phyloP scores from a whole-genome alignment of 805 yeast species.

The Pichia membranifaciens region DNA sequence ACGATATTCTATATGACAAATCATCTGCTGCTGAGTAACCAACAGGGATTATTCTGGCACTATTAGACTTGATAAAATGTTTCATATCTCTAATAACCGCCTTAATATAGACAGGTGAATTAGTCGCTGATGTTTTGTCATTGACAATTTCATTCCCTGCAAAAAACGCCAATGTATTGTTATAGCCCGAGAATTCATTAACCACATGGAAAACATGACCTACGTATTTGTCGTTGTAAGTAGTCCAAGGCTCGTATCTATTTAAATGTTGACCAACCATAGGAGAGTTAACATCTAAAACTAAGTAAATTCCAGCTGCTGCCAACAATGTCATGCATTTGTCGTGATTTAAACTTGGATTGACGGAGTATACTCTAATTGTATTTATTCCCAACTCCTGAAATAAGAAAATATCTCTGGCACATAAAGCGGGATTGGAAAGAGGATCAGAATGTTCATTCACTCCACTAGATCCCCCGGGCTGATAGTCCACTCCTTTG shows the following conservation, averaged over 20 bases:
- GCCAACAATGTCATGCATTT: slow-evolving; percentile 89
- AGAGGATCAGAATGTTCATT: slow-evolving; percentile 60
- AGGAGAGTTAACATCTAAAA: slow-evolving; percentile 90
- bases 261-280: slow-evolving; percentile 70
- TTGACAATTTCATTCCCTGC: slow-evolving; percentile 91
- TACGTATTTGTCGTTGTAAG: slow-evolving; percentile 66
- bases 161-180: slow-evolving; percentile 85
- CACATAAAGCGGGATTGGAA: slow-evolving; percentile 64
- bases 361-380: slow-evolving; percentile 79
- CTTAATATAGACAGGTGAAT: slow-evolving; percentile 71
- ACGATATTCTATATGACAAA: slow-evolving; percentile 62
- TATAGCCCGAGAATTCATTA: slow-evolving; percentile 75
- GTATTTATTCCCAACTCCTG: slow-evolving; percentile 85
- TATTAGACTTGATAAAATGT: slow-evolving; percentile 51
- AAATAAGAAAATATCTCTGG: slow-evolving; percentile 74
- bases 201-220: slow-evolving; percentile 73
- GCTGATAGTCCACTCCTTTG: slow-evolving; percentile 91
- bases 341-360: slow-evolving; percentile 78
- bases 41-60: slow-evolving; percentile 70
- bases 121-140: slow-evolving; percentile 62
- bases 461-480: slow-evolving; percentile 86
- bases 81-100: slow-evolving; percentile 80
- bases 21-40: slow-evolving; percentile 98
- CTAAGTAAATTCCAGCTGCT: slow-evolving; percentile 84
- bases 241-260: slow-evolving; percentile 89